A percentile compares a stretch with the other conserved stretches of the same genome.
phyloP scores from a whole-genome alignment of 345 rosid species.

The Euphorbia pulcherrima region DNA sequence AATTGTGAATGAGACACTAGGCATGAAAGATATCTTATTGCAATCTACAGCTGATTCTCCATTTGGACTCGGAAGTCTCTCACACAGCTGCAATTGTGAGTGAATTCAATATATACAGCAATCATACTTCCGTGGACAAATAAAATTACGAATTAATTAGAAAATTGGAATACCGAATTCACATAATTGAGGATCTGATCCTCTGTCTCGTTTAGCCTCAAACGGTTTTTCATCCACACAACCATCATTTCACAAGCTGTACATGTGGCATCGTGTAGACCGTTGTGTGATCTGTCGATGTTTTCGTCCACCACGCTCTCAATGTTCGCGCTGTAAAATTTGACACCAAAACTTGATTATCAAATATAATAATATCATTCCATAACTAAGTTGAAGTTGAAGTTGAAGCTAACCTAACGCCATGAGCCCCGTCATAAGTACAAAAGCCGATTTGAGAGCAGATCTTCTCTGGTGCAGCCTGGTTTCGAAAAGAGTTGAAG shows the following conservation, averaged over 20 bases:
- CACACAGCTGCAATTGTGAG: conserved; percentile 25
- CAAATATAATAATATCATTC: neutral
- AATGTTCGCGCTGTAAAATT: conserved; percentile 20
- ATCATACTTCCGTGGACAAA: neutral
- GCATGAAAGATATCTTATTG: conserved; percentile 24
- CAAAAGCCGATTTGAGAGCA: conserved; percentile 34
- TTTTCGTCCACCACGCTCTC: conserved; percentile 26
- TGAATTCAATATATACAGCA: neutral
- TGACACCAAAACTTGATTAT: neutral
- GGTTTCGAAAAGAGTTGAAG: neutral
- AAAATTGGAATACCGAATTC: conserved; percentile 9
- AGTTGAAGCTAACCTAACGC: conserved; percentile 23
- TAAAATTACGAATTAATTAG: neutral
- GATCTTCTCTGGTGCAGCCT: conserved; percentile 27
- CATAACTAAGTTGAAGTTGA: no score
- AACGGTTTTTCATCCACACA: conserved; percentile 29
- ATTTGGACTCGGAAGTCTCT: conserved; percentile 30
- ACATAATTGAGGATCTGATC: conserved; percentile 26
- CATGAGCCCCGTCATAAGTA: conserved; percentile 15
- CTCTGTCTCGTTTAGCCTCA: conserved; percentile 25
- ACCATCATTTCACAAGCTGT: conserved; percentile 36
- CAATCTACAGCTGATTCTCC: conserved; percentile 33
- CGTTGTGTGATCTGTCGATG: conserved; percentile 11
- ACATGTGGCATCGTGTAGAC: conserved; percentile 21
- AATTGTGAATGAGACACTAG: conserved; percentile 25